These are phyloP conservation scores for Monosporascus sp. DNA, from an alignment of 2,329 filamentous ascomycete species.

Conservation along the genomic window DNA sequence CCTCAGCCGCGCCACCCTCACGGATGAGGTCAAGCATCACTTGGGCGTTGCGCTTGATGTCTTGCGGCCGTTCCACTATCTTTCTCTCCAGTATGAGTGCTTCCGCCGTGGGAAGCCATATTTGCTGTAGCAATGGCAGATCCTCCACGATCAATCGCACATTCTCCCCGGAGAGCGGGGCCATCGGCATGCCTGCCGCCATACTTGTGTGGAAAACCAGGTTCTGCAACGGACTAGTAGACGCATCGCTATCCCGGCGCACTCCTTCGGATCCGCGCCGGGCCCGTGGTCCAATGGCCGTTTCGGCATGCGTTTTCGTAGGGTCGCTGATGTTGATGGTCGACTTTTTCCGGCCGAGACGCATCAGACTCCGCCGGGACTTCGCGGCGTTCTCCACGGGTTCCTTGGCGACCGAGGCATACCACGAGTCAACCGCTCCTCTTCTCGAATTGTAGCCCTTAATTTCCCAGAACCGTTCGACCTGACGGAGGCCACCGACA, in stretches of 20 bases:
- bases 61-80: slow-evolving; percentile 51
- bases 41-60: slow-evolving; percentile 59
- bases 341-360: slow-evolving; percentile 55
- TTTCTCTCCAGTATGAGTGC: slow-evolving; percentile 53
- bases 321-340: slow-evolving; percentile 30
- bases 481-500: slow-evolving; percentile 56
- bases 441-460: slow-evolving; percentile 59
- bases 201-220: slow-evolving; percentile 55
- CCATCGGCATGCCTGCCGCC: slow-evolving; percentile 58
- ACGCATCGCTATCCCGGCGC: slow-evolving; percentile 23
- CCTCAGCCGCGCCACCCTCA: slow-evolving; percentile 52
- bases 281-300: slow-evolving; percentile 9
- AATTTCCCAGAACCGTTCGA: slow-evolving; percentile 60
- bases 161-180: slow-evolving; percentile 44
- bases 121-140: slow-evolving; percentile 51
- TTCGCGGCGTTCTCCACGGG: slow-evolving; percentile 38
- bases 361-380: slow-evolving; percentile 45
- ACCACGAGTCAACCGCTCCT: slow-evolving; percentile 56
- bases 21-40: slow-evolving; percentile 60
- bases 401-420: slow-evolving; percentile 44
- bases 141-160: slow-evolving; percentile 47
- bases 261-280: slow-evolving; percentile 23
- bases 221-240: slow-evolving; percentile 25
- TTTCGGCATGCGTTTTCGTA: slow-evolving; percentile 9
- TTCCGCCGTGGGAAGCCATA: slow-evolving; percentile 60